Evolutionary conservation across 1,284 basidiomycete genomes (phyloP), one percentile per base, ranked within the genome.

Genomic region (Cryptococcus deneoformans): DNA sequence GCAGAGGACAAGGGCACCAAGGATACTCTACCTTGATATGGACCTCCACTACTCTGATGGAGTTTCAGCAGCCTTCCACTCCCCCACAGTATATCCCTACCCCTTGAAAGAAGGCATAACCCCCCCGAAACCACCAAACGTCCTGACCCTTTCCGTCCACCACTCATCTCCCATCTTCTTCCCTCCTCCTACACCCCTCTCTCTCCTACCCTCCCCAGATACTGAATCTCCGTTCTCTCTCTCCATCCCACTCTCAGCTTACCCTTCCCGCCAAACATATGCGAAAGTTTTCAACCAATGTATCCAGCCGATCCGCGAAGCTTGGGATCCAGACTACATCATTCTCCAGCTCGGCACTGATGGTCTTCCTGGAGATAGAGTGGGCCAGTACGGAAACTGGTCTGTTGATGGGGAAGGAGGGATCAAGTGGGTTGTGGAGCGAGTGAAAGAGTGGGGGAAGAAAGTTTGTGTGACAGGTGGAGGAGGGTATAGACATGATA

Each of bases 31-130:
- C 76, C 81, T 97, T 50, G 93, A 97, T 72, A 79, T 97, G 12
- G 93, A 97, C 73, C 80, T 97, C 2, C 94, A 97, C 74, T 92
- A 71, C 52, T 75, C 89, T 5, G 93, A 97, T 68, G 92, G 86
- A 0, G 90, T 94, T 38, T 87, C 87, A 0, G 83, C 86, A 29
- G 89, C 90, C 0, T 94, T 94, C 71, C 78, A 80, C 57, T 72
- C 68, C 40, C 72, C 66, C 7, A 59, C 57, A 5, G 53, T 59
- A 38, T 65, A 62, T 43, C 61, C 65, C 10, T 16, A 50, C 37
- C 51, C 55, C 6, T 12, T 49, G 8, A 55, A 58, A 5, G 46
- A 66, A 20, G 60, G 46, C 45, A 51, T 72, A 1, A 29, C 39
- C 55, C 84, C 3, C 82, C 87, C 67, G 5, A 62, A 64, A 43